Evolutionary conservation across 495 filamentous ascomycete species (phyloP).

Genomic region (Geoglossum glabrum): DNA sequence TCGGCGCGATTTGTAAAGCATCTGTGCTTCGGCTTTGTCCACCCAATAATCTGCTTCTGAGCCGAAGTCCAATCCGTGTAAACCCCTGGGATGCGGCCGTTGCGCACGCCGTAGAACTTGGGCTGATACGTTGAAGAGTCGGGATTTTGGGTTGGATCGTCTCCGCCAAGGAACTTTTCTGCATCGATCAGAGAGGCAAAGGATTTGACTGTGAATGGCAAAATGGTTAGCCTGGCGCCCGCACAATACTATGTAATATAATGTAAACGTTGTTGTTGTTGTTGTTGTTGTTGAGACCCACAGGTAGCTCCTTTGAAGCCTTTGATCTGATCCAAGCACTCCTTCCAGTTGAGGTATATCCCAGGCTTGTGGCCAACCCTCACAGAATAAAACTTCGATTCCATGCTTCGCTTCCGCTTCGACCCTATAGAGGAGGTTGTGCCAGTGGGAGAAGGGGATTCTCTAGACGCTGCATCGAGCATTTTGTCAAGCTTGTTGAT

Average conservation of each 20-base stretch:
- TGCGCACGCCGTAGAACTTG: constrained; percentile 72
- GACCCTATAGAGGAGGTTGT: constrained; percentile 26
- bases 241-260: not conserved
- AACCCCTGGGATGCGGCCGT: constrained; percentile 63
- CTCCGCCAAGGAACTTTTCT: constrained; percentile 50
- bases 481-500: not conserved
- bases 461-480: not conserved
- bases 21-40: constrained; percentile 59
- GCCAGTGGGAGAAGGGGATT: constrained; percentile 7
- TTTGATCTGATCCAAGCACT: constrained; percentile 61
- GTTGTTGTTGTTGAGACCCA: constrained; percentile 31
- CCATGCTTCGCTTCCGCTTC: constrained; percentile 41
- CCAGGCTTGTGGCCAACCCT: constrained; percentile 56
- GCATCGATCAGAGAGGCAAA: constrained; percentile 64
- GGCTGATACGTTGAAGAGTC: constrained; percentile 17
- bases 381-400: constrained; percentile 75
- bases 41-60: constrained; percentile 55
- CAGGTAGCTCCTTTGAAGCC: constrained; percentile 74
- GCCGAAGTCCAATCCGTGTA: constrained; percentile 76
- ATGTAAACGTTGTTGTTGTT: too few species aligned
- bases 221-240: constrained; percentile 7
- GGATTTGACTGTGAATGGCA: constrained; percentile 44
- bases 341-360: constrained; percentile 67
- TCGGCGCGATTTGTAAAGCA: constrained; percentile 59
- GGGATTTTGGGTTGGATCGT: constrained; percentile 23